phyloP scores from a whole-genome alignment of 139 green algal genomes.

The Desmodesmus armatus region DNA sequence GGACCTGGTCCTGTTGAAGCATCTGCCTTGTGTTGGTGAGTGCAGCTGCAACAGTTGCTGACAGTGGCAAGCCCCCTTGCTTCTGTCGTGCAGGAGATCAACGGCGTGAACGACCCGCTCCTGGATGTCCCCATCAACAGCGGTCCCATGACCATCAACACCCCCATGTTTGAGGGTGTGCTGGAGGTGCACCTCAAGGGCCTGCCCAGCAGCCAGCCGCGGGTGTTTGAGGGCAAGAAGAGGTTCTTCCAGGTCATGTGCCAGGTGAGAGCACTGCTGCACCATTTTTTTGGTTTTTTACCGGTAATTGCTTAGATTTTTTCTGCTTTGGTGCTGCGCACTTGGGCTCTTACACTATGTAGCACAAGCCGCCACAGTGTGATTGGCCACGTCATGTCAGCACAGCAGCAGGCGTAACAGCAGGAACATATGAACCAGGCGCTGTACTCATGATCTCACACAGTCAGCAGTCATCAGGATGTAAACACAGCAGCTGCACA shows the following conservation, averaged over 20 bases:
- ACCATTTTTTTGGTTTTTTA: background rate
- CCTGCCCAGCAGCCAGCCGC: slow-evolving; percentile 34
- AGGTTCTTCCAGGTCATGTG: slow-evolving; percentile 48
- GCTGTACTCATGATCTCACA: no score
- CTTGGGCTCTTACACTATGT: no score
- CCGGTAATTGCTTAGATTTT: no score
- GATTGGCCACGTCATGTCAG: no score
- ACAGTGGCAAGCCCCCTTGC: background rate
- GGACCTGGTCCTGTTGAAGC: no score
- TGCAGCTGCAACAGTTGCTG: background rate
- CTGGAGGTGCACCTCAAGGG: slow-evolving; percentile 49
- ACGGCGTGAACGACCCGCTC: slow-evolving; percentile 10
- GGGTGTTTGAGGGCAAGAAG: slow-evolving; percentile 48
- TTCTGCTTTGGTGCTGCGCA: no score
- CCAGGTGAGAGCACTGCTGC: slow-evolving; percentile 31
- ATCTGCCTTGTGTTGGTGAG: no score
- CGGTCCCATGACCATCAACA: slow-evolving; percentile 16
- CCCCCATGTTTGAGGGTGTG: slow-evolving; percentile 27
- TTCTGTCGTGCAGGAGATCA: slow-evolving; percentile 9
- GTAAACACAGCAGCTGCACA: no score
- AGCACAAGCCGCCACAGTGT: no score
- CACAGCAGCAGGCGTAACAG: no score
- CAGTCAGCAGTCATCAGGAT: no score
- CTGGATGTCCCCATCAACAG: slow-evolving; percentile 35
- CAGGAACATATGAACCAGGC: no score